phyloP scores from a whole-genome alignment of 1,139 yeast genomes.

The Wickerhamomyces sp. region DNA sequence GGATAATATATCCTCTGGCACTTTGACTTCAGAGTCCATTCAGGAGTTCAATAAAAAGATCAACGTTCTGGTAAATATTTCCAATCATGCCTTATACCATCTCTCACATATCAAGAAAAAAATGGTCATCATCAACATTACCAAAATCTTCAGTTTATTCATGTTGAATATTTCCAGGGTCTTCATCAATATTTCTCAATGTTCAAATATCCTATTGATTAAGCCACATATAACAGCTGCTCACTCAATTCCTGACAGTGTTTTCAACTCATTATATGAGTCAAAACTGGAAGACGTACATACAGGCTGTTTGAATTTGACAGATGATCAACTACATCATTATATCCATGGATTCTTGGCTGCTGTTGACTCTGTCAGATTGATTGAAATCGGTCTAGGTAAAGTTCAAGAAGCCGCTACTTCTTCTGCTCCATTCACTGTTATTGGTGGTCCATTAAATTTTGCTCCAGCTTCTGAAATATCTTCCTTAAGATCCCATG shows the following conservation, averaged over 20 bases:
- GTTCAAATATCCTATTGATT: conserved; percentile 26
- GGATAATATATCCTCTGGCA: conserved; percentile 29
- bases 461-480: conserved; percentile 20
- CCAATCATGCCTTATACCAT: conserved; percentile 20
- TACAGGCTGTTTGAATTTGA: conserved; percentile 10
- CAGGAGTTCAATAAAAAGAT: conserved; percentile 22
- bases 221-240: conserved; percentile 25
- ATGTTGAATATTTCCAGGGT: conserved; percentile 26
- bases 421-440: conserved; percentile 16
- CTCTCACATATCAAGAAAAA: conserved; percentile 22
- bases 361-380: conserved; percentile 18
- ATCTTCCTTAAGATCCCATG: conserved; percentile 14
- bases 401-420: conserved; percentile 15
- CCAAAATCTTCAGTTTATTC: conserved; percentile 28
- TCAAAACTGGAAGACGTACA: conserved; percentile 22
- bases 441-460: conserved; percentile 26
- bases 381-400: conserved; percentile 20
- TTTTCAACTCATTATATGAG: conserved; percentile 22
- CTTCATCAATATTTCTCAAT: conserved; percentile 24
- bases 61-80: conserved; percentile 15
- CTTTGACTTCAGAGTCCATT: conserved; percentile 22
- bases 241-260: conserved; percentile 21
- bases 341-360: conserved; percentile 16
- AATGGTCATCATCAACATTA: conserved; percentile 30
- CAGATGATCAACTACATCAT: conserved; percentile 14